A percentile compares a stretch with the other conserved stretches of the same genome.
Evolutionary conservation across 768 basidiomycete species (phyloP).

Genomic region (Leccinum sublutescens): DNA sequence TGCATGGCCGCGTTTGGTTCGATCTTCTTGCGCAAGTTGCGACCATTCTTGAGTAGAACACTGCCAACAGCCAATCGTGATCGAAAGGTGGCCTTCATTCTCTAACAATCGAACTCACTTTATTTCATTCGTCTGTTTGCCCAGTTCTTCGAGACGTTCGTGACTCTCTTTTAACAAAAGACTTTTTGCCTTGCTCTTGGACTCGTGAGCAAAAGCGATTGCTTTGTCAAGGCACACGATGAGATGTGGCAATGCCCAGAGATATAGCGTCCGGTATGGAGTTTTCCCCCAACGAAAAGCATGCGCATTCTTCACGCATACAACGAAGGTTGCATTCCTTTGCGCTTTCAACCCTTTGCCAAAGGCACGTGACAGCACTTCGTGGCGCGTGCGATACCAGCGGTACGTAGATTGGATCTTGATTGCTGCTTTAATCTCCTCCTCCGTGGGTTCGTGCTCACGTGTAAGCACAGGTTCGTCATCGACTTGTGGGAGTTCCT

Average conservation of each 20-base stretch:
- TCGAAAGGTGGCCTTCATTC: not conserved
- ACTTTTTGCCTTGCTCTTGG: slow-evolving; percentile 35
- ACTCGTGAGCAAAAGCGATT: slow-evolving; percentile 20
- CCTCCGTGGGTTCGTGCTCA: slow-evolving; percentile 22
- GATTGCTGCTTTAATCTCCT: slow-evolving; percentile 26
- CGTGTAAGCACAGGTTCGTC: slow-evolving; percentile 17
- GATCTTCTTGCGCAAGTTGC: slow-evolving; percentile 30
- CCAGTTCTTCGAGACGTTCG: slow-evolving; percentile 36
- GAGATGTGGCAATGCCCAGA: slow-evolving; percentile 39
- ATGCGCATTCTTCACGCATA: slow-evolving; percentile 29
- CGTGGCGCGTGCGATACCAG: slow-evolving; percentile 3
- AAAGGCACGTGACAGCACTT: slow-evolving; percentile 4
- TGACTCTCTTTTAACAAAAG: slow-evolving; percentile 29
- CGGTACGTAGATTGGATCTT: slow-evolving; percentile 24
- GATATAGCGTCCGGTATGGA: slow-evolving; percentile 38
- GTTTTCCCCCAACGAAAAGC: slow-evolving; percentile 28
- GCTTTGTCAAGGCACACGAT: slow-evolving; percentile 41
- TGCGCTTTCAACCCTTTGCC: slow-evolving; percentile 22
- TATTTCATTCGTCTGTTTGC: slow-evolving; percentile 28
- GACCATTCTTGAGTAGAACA: slow-evolving; percentile 24
- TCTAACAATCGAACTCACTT: slow-evolving; percentile 27
- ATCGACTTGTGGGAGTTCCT: slow-evolving; percentile 7
- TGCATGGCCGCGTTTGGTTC: slow-evolving; percentile 34
- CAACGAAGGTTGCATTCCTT: slow-evolving; percentile 24
- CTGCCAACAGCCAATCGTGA: slow-evolving; percentile 15